Evolutionary conservation across 1,284 basidiomycete genomes (phyloP).

Genomic region (Apiotrichum akiyoshidainum): DNA sequence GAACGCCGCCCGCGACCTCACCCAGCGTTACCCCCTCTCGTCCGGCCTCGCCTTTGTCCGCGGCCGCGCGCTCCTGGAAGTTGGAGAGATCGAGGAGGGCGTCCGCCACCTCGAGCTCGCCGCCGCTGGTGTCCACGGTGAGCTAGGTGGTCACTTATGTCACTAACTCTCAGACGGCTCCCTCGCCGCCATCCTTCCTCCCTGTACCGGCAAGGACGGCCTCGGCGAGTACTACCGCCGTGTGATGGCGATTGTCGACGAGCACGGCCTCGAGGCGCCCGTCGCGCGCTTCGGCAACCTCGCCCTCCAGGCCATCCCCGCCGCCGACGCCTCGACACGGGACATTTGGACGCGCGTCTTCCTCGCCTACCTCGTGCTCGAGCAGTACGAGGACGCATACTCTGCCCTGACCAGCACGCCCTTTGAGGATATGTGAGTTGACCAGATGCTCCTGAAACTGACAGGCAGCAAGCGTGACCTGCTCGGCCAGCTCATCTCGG

Average conservation of each 20-base stretch:
- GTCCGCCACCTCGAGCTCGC: constrained; percentile 67
- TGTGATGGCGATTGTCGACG: constrained; percentile 68
- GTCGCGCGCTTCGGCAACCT: constrained; percentile 71
- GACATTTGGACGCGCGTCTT: constrained; percentile 76
- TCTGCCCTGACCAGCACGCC: constrained; percentile 68
- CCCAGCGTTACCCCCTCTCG: constrained; percentile 71
- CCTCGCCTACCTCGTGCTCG: constrained; percentile 68
- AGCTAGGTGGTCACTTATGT: not conserved
- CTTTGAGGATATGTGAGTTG: constrained; percentile 70
- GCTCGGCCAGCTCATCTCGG: constrained; percentile 73
- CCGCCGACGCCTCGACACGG: constrained; percentile 56
- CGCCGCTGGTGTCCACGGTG: constrained; percentile 55
- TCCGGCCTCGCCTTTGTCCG: constrained; percentile 71
- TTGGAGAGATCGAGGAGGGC: constrained; percentile 72
- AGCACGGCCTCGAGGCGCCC: constrained; percentile 57
- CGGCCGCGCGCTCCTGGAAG: constrained; percentile 64
- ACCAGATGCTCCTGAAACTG: not conserved
- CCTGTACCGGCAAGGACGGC: constrained; percentile 58
- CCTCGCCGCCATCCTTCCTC: constrained; percentile 62
- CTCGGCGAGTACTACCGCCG: constrained; percentile 74
- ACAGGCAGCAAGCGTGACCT: constrained; percentile 70
- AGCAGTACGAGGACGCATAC: constrained; percentile 81
- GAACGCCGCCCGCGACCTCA: constrained; percentile 61
- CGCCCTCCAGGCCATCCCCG: constrained; percentile 58
- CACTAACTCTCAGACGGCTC: constrained; percentile 52